phyloP scores from a whole-genome alignment of 768 basidiomycete species.

The Pisolithus microcarpus region DNA sequence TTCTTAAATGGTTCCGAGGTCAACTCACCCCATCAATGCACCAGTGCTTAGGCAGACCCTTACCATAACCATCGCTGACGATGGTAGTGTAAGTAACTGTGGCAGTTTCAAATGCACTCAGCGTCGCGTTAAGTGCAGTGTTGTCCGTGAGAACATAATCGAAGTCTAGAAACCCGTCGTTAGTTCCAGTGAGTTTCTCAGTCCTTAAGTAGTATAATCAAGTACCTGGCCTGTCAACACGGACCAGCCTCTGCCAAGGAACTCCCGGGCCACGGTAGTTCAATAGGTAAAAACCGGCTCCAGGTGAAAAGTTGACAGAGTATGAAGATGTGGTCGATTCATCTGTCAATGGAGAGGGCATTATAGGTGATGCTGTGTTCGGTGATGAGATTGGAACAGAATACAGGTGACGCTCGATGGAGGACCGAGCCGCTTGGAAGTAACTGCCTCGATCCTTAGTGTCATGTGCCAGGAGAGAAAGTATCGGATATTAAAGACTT shows the following conservation, averaged over 20 bases:
- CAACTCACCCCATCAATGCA: slow-evolving; percentile 13
- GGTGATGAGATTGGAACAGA: slow-evolving; percentile 62
- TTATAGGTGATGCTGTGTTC: slow-evolving; percentile 24
- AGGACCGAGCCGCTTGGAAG: slow-evolving; percentile 81
- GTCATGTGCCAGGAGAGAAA: slow-evolving; percentile 11
- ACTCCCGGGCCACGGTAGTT: slow-evolving; percentile 73
- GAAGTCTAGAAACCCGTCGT: slow-evolving; percentile 37
- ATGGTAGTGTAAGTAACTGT: slow-evolving; percentile 66
- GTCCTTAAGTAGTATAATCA: slow-evolving; percentile 2
- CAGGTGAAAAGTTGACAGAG: slow-evolving; percentile 71
- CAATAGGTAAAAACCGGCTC: slow-evolving; percentile 78
- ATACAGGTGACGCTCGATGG: slow-evolving; percentile 79
- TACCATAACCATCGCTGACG: slow-evolving; percentile 75
- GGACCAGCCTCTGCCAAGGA: slow-evolving; percentile 81
- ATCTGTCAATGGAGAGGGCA: slow-evolving; percentile 50
- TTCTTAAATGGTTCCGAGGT: slow-evolving; percentile 37
- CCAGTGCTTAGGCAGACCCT: slow-evolving; percentile 11
- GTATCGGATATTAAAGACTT: slow-evolving; percentile 27
- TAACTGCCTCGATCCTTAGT: slow-evolving; percentile 49
- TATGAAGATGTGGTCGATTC: slow-evolving; percentile 48
- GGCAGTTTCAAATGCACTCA: slow-evolving; percentile 64
- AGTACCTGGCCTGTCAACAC: slow-evolving; percentile 42
- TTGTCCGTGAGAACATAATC: slow-evolving; percentile 69
- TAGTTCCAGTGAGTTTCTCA: neutral
- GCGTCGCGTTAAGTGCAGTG: slow-evolving; percentile 51